Evolutionary conservation across 352 stramenopile genomes (phyloP).

Genomic region (Globisporangium apiculatum): DNA sequence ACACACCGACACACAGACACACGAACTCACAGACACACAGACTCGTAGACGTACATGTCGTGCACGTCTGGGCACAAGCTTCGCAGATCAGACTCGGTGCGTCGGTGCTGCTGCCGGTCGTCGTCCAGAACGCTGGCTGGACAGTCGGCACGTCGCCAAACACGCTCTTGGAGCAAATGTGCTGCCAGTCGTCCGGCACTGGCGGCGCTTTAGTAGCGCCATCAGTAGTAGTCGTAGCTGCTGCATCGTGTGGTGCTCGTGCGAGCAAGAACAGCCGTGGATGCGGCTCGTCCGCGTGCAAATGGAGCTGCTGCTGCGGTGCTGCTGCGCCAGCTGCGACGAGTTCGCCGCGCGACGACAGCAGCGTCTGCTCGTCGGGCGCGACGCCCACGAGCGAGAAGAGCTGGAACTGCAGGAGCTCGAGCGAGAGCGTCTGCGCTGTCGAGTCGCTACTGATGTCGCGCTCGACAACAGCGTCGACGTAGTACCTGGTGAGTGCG

Average conservation of each 20-base stretch:
- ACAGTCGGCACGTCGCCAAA: slow-evolving; percentile 45
- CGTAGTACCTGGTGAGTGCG: slow-evolving; percentile 23
- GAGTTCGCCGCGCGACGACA: slow-evolving; percentile 37
- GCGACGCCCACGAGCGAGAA: slow-evolving; percentile 57
- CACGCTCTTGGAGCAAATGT: slow-evolving; percentile 53
- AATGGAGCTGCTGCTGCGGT: neutral
- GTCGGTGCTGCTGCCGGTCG: slow-evolving; percentile 7
- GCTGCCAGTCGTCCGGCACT: slow-evolving; percentile 37
- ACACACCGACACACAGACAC: too few relatives aligned
- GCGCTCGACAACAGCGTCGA: slow-evolving; percentile 16
- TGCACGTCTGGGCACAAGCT: slow-evolving; percentile 57
- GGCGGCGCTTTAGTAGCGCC: neutral
- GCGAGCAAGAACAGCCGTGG: slow-evolving; percentile 39
- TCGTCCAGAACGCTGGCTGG: slow-evolving; percentile 37
- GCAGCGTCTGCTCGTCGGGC: slow-evolving; percentile 46
- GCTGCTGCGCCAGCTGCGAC: slow-evolving; percentile 13
- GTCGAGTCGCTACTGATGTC: slow-evolving; percentile 6
- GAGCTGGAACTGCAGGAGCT: slow-evolving; percentile 65
- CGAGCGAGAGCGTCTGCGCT: slow-evolving; percentile 21
- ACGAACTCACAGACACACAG: too few relatives aligned
- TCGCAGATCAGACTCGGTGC: slow-evolving; percentile 38
- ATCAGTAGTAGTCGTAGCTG: slow-evolving; percentile 1
- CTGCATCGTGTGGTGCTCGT: neutral
- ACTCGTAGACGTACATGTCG: slow-evolving; percentile 29
- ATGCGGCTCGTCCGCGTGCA: slow-evolving; percentile 10